Evolutionary conservation across 441 rosid genomes (phyloP).

Genomic region (Mallotus repandus): DNA sequence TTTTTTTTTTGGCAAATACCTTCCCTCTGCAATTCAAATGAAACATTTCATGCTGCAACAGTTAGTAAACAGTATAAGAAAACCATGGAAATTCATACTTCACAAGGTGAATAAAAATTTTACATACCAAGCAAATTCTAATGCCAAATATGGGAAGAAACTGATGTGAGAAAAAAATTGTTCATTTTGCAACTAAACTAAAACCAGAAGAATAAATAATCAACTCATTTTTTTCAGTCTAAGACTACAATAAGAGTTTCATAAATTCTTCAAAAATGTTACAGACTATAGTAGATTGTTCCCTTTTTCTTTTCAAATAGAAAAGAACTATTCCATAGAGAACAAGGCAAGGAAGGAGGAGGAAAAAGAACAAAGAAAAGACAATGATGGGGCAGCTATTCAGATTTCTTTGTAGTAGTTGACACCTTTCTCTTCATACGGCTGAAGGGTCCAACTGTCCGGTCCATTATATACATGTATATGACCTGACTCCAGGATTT

Average conservation of each 20-base stretch:
- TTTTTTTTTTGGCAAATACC: neutral
- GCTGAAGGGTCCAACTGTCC: slow-evolving; percentile 67
- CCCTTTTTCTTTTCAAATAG: neutral
- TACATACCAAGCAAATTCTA: neutral
- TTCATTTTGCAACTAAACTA: neutral
- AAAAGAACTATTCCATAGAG: neutral
- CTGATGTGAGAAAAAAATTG: neutral
- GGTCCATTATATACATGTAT: slow-evolving; percentile 71
- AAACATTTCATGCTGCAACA: neutral
- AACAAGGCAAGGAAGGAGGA: slow-evolving; percentile 1
- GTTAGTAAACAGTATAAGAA: neutral
- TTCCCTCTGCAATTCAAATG: too few species aligned
- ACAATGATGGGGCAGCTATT: slow-evolving; percentile 32
- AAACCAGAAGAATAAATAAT: slow-evolving; percentile 16
- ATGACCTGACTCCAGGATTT: slow-evolving; percentile 88
- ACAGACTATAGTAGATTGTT: slow-evolving; percentile 14
- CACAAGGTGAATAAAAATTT: neutral
- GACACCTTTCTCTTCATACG: slow-evolving; percentile 73
- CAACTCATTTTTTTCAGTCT: neutral
- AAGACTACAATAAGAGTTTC: slow-evolving; percentile 10
- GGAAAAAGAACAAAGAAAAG: neutral
- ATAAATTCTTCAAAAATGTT: slow-evolving; percentile 25
- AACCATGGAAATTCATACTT: too few species aligned
- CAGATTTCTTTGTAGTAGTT: slow-evolving; percentile 43
- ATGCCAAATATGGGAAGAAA: too few species aligned